A percentile compares a stretch with the other conserved stretches of the same genome.
Evolutionary conservation across 2,329 filamentous ascomycete genomes (phyloP).

Genomic region (Sordariomycetes sp.): DNA sequence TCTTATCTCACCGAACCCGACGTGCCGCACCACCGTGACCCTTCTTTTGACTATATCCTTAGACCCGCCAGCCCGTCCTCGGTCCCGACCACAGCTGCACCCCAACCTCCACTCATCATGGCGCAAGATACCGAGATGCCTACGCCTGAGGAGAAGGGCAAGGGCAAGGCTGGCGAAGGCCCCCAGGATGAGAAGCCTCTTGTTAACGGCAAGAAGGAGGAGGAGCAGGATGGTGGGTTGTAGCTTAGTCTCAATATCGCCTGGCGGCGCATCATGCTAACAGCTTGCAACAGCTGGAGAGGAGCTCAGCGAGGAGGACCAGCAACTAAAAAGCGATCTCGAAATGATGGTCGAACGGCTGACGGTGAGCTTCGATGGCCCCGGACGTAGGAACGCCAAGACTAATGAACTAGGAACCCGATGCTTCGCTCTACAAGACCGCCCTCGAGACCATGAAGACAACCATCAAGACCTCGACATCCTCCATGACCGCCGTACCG

Average conservation of each 20-base stretch:
- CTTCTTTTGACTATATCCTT: neutral
- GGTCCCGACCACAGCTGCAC: slow-evolving; percentile 4
- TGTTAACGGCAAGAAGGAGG: slow-evolving; percentile 66
- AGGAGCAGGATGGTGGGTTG: slow-evolving; percentile 41
- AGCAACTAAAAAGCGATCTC: slow-evolving; percentile 94
- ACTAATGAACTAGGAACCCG: slow-evolving; percentile 55
- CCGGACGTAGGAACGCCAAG: slow-evolving; percentile 6
- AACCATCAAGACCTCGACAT: slow-evolving; percentile 97
- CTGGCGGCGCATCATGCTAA: neutral
- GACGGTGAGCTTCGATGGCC: slow-evolving; percentile 45
- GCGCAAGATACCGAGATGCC: slow-evolving; percentile 83
- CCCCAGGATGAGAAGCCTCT: slow-evolving; percentile 56
- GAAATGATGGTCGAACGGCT: slow-evolving; percentile 96
- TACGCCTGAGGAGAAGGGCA: slow-evolving; percentile 83
- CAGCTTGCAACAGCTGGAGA: slow-evolving; percentile 35
- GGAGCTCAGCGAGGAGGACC: slow-evolving; percentile 94
- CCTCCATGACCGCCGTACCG: slow-evolving; percentile 97
- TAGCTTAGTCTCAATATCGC: slow-evolving; percentile 12
- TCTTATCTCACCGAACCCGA: neutral
- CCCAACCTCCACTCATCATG: slow-evolving; percentile 46
- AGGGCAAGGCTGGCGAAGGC: slow-evolving; percentile 75
- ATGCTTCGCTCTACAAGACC: slow-evolving; percentile 78
- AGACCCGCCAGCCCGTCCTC: neutral
- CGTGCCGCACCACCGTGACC: neutral
- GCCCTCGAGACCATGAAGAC: slow-evolving; percentile 94